Base-by-base conservation (phyloP, 225 moss, liverwort and hornwort species). In the Bryum argenteum region DNA sequence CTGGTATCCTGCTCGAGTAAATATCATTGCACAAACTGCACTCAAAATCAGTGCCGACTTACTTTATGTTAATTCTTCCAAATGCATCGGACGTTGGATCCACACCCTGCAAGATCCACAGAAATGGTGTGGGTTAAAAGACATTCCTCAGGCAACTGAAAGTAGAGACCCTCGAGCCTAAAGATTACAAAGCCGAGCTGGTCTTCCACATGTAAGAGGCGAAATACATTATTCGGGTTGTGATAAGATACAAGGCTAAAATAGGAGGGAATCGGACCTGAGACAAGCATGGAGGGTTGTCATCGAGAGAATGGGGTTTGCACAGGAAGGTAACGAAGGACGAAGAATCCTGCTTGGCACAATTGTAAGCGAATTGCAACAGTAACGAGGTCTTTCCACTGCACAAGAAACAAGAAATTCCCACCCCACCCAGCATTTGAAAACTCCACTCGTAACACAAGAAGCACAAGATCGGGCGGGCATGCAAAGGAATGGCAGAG, bases 381-480 rank as follows among this genome's bases (percentile, higher is more conserved):
- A 98, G 92, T 38, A 92, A 84, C 13, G 94, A 98, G 17, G 92
- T 92, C 83, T 92, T 94, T 59, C 98, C 98, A 69, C 90, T 77
- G 55, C 78, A 65, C 17, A 53, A 0, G 48, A 54, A 43, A 65
- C 52, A 70, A 75, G 15, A 16, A n/a, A 33, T 33, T 33, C 4
- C 33, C 33, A 48, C 17, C 57, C 43, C 41, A 3, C 42, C 44
- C 37, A 77, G 47, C 39, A 65, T 18, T 37, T 8, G 59, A 47
- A 57, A 54, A 60, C 59, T 70, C 11, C 14, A 37, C 56, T 33
- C 33, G 6, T 63, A n/a, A 8, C 7, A 51, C 22, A 69, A 18
- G 19, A 58, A 1, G 39, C 50, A 52, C 37, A 5, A 64, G 33
- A 42, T 2, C 39, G 40, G 17, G 48, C 39, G 40, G 17, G 48